Evolutionary conservation across 805 yeast species (phyloP).

Genomic region (Lipomyces yamadae): DNA sequence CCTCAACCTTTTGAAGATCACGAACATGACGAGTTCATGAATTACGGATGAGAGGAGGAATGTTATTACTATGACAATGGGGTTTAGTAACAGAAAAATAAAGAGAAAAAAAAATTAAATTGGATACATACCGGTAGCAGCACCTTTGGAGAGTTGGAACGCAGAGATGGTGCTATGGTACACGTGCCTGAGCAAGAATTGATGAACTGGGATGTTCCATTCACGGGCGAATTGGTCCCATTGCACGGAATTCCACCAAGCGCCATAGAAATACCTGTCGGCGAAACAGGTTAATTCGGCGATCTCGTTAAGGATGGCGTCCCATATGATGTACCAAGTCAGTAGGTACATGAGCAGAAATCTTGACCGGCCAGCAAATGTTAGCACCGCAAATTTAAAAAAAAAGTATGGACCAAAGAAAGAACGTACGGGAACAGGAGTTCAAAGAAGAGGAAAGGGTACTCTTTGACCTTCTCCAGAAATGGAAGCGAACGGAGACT

Average conservation of each 20-base stretch:
- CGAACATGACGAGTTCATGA: constrained; percentile 93
- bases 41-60: constrained; percentile 78
- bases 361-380: neutral
- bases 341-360: constrained; percentile 76
- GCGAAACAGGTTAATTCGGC: constrained; percentile 88
- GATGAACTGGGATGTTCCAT: constrained; percentile 95
- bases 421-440: constrained; percentile 65
- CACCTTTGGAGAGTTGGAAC: constrained; percentile 62
- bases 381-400: neutral
- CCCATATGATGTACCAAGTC: constrained; percentile 92
- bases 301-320: constrained; percentile 82
- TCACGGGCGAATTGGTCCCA: constrained; percentile 93
- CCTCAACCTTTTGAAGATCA: constrained; percentile 75
- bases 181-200: constrained; percentile 86
- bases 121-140: constrained; percentile 65
- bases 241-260: constrained; percentile 96
- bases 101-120: constrained; percentile 39
- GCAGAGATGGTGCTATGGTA: constrained; percentile 88
- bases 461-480: constrained; percentile 49
- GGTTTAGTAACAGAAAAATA: neutral
- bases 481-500: constrained; percentile 58
- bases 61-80: constrained; percentile 48
- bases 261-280: constrained; percentile 90
- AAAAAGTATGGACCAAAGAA: neutral
- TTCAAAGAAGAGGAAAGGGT: constrained; percentile 68